Conservation (phyloP, 306 rosid genomes). For the Luffa acutangula region DNA sequence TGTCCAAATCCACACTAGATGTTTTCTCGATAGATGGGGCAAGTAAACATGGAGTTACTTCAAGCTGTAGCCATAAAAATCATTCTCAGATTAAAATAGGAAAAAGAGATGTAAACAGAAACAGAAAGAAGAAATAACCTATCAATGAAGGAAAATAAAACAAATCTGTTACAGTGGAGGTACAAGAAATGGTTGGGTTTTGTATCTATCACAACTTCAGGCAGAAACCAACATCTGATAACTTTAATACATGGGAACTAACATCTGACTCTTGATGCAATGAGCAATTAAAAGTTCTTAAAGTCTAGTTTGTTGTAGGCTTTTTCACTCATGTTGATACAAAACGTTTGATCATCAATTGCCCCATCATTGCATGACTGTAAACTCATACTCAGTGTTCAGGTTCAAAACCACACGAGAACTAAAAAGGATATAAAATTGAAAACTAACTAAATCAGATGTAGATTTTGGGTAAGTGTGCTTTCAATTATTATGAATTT, state of each 20-base stretch:
- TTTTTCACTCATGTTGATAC: not conserved
- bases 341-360: not conserved
- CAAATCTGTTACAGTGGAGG: not conserved
- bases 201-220: not conserved
- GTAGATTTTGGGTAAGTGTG: not conserved
- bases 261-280: not conserved
- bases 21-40: slow-evolving; percentile 40
- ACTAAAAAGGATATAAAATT: not conserved
- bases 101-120: not conserved
- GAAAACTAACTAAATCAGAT: not conserved
- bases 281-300: not conserved
- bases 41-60: slow-evolving; percentile 86
- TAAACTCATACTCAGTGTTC: not conserved
- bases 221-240: not conserved
- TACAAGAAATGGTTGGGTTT: not conserved
- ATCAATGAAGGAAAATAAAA: not conserved
- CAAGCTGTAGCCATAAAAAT: slow-evolving; percentile 54
- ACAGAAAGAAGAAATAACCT: not conserved
- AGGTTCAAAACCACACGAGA: not conserved
- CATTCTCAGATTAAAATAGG: not conserved
- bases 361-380: not conserved
- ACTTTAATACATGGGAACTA: not conserved
- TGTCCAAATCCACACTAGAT: slow-evolving; percentile 15
- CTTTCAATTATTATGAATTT: not conserved
- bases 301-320: not conserved